Evolutionary conservation across 192 early-diverging fungal species (phyloP), one percentile per base, ranked within the genome.

Genomic region (Rhizophagus clarus): DNA sequence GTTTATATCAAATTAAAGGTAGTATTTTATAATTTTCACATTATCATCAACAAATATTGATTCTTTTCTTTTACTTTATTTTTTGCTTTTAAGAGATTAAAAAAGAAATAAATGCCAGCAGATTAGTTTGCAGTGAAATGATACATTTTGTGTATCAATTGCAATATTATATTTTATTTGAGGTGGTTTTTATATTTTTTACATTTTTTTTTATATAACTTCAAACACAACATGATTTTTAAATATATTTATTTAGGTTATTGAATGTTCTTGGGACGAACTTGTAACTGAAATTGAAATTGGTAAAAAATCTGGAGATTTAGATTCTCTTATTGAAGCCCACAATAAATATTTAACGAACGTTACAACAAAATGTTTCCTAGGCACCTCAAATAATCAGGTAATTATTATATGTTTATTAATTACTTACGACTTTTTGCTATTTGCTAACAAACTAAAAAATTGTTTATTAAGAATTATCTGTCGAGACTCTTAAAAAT

Each of bases 101-200:
- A 42, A 87, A 84, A 62, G 91, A 92, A 20, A 81, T 96, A 60
- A 95, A 95, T 37, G 79, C 87, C 31, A 90, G 92, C 77, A 87
- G 91, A 61, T 84, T 95, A 61, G 86, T 90, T 15, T 90, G 92
- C 81, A 88, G 88, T 22, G 91, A 97, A 83, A 98, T 98, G 97
- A 91, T 94, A 62, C 97, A 98, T 84, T 98, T 97, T 84, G 89
- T 96, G 61, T 89, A 94, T 79, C 97, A 99, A 82, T 85, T 99
- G 66, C 96, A 98, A 83, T 95, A 96, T 82, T 98, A 96, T 82
- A 92, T 96, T 34, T 86, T 94, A 61, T 97, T 97, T 84, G 97
- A 98, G 83, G 95, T 95, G 64, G 82, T 68, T 37, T 17, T 34
- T 61, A 2, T 12, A 61, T 76, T n/a, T 22, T 20, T 61, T 37